Conservation (phyloP, 2,329 filamentous ascomycete genomes). For the Colletotrichum higginsianum region DNA sequence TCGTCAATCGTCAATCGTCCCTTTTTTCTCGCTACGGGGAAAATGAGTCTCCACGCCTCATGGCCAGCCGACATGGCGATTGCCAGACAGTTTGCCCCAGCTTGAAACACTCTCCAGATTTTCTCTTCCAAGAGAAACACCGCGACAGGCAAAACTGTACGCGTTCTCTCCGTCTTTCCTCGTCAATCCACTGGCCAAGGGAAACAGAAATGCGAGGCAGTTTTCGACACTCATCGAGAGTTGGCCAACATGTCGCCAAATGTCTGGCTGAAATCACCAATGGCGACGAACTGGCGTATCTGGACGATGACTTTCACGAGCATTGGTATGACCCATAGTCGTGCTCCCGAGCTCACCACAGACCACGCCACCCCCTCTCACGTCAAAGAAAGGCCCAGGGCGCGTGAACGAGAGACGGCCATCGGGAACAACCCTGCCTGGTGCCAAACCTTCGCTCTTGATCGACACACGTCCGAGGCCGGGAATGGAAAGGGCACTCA, state of each 20-base stretch:
- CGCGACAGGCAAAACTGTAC: not conserved
- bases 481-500: not conserved
- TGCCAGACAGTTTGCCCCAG: not conserved
- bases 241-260: not conserved
- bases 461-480: not conserved
- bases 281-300: slow-evolving; percentile 5
- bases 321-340: not conserved
- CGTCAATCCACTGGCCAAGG: not conserved
- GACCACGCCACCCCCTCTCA: not conserved
- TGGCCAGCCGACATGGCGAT: not conserved
- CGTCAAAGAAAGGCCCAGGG: not conserved
- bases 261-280: not conserved
- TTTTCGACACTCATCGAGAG: too few species aligned
- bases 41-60: not conserved
- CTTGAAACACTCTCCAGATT: not conserved
- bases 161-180: slow-evolving; percentile 1
- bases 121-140: slow-evolving; percentile 1
- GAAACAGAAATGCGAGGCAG: too few species aligned
- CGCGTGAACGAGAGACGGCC: too few species aligned
- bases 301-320: not conserved
- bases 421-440: not conserved
- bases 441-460: slow-evolving; percentile 4
- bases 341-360: slow-evolving; percentile 14
- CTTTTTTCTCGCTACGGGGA: slow-evolving; percentile 6
- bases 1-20: slow-evolving; percentile 4